Evolutionary conservation across 2,329 filamentous ascomycete species (phyloP).

Genomic region (Colletotrichum trifolii): DNA sequence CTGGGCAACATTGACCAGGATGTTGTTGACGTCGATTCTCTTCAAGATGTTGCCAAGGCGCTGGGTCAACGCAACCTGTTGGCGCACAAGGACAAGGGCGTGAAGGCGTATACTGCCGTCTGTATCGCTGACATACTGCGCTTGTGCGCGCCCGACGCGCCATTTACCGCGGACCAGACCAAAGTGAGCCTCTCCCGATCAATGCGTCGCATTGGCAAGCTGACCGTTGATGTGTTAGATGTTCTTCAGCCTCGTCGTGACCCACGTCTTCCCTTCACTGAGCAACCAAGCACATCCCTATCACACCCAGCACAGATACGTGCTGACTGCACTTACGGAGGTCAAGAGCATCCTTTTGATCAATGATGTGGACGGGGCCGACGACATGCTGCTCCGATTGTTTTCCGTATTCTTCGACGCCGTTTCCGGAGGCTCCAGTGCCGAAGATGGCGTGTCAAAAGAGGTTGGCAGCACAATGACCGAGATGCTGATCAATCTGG

Average conservation of each 20-base stretch:
- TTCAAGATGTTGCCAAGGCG: conserved; percentile 85
- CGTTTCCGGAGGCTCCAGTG: conserved; percentile 80
- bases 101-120: conserved; percentile 87
- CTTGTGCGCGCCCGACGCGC: conserved; percentile 93
- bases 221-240: conserved; percentile 66
- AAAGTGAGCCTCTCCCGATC: conserved; percentile 70
- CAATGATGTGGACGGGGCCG: conserved; percentile 85
- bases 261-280: conserved; percentile 83
- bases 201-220: not conserved
- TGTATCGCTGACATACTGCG: conserved; percentile 94
- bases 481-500: conserved; percentile 82
- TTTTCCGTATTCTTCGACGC: conserved; percentile 95
- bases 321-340: conserved; percentile 87
- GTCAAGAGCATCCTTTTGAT: conserved; percentile 95
- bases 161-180: conserved; percentile 88
- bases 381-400: conserved; percentile 81
- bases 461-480: conserved; percentile 95
- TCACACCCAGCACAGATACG: conserved; percentile 92
- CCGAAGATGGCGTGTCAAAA: conserved; percentile 87
- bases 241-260: conserved; percentile 91
- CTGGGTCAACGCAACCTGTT: conserved; percentile 85
- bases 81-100: conserved; percentile 91
- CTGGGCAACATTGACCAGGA: conserved; percentile 89
- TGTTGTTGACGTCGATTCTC: conserved; percentile 82
- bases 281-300: conserved; percentile 90